Evolutionary conservation across 2,329 filamentous ascomycete genomes (phyloP), one percentile per base, ranked within the genome.

Genomic region (Colletotrichum brevisporum): DNA sequence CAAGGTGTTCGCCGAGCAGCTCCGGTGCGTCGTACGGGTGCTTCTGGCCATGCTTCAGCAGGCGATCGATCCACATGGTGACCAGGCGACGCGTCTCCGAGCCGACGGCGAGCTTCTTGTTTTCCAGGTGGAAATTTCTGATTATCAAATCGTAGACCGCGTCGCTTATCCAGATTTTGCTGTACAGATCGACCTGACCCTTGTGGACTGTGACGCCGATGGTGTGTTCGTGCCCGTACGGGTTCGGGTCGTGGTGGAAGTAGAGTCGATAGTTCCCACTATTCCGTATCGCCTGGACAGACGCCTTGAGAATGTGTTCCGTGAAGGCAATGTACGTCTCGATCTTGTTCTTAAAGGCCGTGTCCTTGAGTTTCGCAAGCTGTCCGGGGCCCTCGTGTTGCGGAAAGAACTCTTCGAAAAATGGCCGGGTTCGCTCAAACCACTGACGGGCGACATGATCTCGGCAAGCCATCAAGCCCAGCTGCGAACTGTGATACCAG

Each of bases 171-270:
- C 69, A 71, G 31, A 71, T 51, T 43, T 56, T 58, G 39, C 59
- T 41, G 58, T 63, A 71, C 5, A 71, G 12, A 5, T 50, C 41
- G 26, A 56, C 31, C 57, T 70, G 57, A 5, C 50, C 41, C 24
- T 43, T 8, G 24, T 12, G 48, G 48, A 31, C 47, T 36, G 69
- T 71, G 15, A 71, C 61, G 18, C 69, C 69, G 27, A 62, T 43
- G 2, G 12, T 15, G 57, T 54, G 70, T 52, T 62, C 62, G 43
- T 70, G 54, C 1, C 45, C 36, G 58, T 71, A 71, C 12, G 62
- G 63, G 67, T 70, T 71, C 13, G 62, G 55, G 52, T 71, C 57
- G 54, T 56, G 58, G 36, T 54, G 18, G 47, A 71, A 31, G 54
- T 63, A 70, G 9, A 58, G 62, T 8, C 63, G 69, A 43, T 55